Percentiles rank a stretch among this genome's conserved stretches.
Conservation (phyloP, 192 early-diverging fungal species). For the Backusella tuberculispora region DNA sequence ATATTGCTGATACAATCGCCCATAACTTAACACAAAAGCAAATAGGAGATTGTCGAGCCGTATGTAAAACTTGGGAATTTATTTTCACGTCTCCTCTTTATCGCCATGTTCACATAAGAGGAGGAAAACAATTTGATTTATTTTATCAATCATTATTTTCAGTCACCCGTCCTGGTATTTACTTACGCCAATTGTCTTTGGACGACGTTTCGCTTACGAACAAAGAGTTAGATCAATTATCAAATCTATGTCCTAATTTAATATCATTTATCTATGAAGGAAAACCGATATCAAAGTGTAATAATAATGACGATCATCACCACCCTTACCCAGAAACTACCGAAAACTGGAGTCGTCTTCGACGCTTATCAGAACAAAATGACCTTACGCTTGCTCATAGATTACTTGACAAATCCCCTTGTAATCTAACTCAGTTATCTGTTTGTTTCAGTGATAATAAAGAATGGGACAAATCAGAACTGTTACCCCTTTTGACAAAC, state of each 20-base stretch:
- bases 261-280: neutral
- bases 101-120: neutral
- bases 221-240: neutral
- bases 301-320: neutral
- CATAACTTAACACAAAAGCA: slow-evolving; percentile 12
- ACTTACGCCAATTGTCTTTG: neutral
- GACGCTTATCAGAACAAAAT: slow-evolving; percentile 1
- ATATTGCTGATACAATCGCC: neutral
- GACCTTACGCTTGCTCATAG: neutral
- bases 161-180: neutral
- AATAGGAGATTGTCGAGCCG: neutral
- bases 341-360: neutral
- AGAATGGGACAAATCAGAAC: neutral
- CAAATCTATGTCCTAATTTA: neutral
- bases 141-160: neutral
- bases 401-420: neutral
- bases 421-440: neutral
- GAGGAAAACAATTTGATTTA: neutral
- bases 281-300: neutral
- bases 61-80: neutral
- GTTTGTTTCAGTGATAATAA: neutral
- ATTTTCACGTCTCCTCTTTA: neutral
- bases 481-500: neutral
- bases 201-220: neutral
- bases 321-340: neutral